Conservation (phyloP, 2,329 filamentous ascomycete genomes). For the Boeremia exigua region DNA sequence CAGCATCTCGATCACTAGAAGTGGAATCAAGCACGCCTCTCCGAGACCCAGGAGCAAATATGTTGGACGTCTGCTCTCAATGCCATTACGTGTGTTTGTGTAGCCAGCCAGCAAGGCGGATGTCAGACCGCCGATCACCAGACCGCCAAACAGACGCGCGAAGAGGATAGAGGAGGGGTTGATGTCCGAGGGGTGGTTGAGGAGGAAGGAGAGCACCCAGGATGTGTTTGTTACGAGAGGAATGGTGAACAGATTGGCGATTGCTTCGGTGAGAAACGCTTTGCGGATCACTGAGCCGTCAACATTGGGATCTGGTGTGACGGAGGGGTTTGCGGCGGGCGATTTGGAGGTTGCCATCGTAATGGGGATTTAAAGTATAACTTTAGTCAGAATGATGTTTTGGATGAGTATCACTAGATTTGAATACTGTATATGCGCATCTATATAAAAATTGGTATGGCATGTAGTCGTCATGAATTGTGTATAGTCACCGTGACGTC, state of each 20-base stretch:
- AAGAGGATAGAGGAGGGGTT: conserved; percentile 33
- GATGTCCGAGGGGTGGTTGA: conserved; percentile 28
- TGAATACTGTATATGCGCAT: neutral
- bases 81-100: conserved; percentile 32
- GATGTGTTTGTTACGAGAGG: conserved; percentile 33
- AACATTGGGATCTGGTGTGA: conserved; percentile 20
- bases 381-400: neutral
- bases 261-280: conserved; percentile 35
- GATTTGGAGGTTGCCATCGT: conserved; percentile 22
- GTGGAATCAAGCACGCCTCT: conserved; percentile 28
- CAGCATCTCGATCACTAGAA: conserved; percentile 27
- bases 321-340: conserved; percentile 27
- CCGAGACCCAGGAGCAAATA: conserved; percentile 33
- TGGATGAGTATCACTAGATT: neutral
- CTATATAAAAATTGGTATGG: neutral
- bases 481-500: conserved; percentile 12
- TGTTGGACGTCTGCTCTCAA: conserved; percentile 31
- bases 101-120: conserved; percentile 30
- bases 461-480: conserved; percentile 15
- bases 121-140: conserved; percentile 33
- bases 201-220: conserved; percentile 27
- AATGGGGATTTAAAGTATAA: neutral
- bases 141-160: conserved; percentile 30
- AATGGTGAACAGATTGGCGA: conserved; percentile 36
- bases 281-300: conserved; percentile 32